Conservation (phyloP, 225 moss, liverwort and hornwort species). For the Sphagnum contortum region DNA sequence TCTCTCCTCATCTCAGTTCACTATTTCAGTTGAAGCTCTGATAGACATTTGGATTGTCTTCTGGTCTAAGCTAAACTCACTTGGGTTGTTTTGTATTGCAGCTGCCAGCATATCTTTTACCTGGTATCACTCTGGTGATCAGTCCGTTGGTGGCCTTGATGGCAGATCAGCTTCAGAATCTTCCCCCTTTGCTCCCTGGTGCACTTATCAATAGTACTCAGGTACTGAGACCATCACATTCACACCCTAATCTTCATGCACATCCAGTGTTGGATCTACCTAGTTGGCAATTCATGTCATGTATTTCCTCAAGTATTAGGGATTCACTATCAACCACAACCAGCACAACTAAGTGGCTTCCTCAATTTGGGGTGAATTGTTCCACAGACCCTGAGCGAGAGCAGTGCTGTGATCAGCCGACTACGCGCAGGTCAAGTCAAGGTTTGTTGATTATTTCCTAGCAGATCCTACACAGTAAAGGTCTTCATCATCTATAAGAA, state of each 20-base stretch:
- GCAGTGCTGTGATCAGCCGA: conserved; percentile 54
- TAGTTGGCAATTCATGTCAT: too few species aligned
- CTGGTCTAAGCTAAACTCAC: too few species aligned
- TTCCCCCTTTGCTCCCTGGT: conserved; percentile 74
- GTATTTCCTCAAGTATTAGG: too few species aligned
- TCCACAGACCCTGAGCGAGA: conserved; percentile 66
- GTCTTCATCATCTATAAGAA: too few species aligned
- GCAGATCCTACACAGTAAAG: too few species aligned
- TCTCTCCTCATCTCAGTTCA: too few species aligned
- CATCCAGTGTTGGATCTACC: too few species aligned
- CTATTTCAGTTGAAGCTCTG: too few species aligned
- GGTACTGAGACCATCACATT: conserved; percentile 20
- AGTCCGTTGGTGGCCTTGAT: conserved; percentile 91
- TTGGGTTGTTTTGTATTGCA: conserved; percentile 8
- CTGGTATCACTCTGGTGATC: conserved; percentile 79
- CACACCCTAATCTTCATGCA: too few species aligned
- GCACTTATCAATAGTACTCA: conserved; percentile 81
- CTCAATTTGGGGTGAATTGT: background rate
- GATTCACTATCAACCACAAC: too few species aligned
- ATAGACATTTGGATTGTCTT: too few species aligned
- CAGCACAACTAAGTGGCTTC: too few species aligned
- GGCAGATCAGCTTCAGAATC: conserved; percentile 78
- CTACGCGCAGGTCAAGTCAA: conserved; percentile 65
- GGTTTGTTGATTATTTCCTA: conserved; percentile 21
- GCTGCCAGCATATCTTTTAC: conserved; percentile 69